phyloP scores from a whole-genome alignment of 2,329 filamentous ascomycete genomes.

The Scleromitrula shiraiana region DNA sequence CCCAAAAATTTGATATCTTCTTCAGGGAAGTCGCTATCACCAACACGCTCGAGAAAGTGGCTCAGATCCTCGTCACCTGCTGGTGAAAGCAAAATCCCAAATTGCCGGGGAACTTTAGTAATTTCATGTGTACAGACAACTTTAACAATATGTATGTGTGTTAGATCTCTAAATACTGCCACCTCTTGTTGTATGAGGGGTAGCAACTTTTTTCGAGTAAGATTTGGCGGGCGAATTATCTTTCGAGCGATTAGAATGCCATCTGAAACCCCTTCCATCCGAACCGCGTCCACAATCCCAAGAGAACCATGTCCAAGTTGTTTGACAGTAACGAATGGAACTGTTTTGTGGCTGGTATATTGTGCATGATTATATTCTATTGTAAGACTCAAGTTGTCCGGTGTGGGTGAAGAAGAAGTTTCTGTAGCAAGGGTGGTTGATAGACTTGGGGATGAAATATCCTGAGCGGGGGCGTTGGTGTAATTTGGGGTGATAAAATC shows the following conservation, averaged over 20 bases:
- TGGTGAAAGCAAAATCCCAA: constrained; percentile 14
- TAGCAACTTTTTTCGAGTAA: constrained; percentile 12
- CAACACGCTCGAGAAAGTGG: constrained; percentile 14
- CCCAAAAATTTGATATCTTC: constrained; percentile 6
- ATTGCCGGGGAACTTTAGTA: constrained; percentile 12
- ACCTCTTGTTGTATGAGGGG: constrained; percentile 17
- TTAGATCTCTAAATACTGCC: constrained; percentile 9
- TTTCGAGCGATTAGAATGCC: constrained; percentile 12
- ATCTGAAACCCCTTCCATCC: background rate
- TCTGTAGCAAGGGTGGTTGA: no score
- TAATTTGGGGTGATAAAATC: no score
- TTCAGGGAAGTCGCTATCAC: constrained; percentile 13
- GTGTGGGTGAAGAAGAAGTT: no score
- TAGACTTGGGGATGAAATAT: no score
- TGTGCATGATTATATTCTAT: constrained; percentile 9
- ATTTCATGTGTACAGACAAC: constrained; percentile 16
- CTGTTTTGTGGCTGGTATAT: constrained; percentile 9
- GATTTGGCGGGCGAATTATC: constrained; percentile 11
- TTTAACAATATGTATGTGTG: constrained; percentile 13
- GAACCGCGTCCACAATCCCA: constrained; percentile 15
- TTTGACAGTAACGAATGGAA: constrained; percentile 11
- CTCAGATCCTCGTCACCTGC: constrained; percentile 16
- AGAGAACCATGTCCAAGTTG: constrained; percentile 16
- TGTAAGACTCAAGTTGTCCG: background rate
- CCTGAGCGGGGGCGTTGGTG: no score